Evolutionary conservation across 2,329 filamentous ascomycete species (phyloP).

Genomic region (Phialophora macrospora): DNA sequence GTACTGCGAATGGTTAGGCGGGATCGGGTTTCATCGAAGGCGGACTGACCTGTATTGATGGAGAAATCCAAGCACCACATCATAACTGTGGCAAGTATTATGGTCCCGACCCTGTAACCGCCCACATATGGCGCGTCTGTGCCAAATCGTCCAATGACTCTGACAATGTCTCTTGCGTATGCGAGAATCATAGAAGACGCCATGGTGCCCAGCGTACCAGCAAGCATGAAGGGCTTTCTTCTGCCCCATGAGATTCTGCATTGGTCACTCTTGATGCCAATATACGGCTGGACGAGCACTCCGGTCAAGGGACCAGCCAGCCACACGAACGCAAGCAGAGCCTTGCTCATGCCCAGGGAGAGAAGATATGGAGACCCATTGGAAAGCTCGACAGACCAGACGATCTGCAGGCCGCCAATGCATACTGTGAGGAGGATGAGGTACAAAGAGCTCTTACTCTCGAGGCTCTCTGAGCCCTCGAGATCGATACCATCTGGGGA

Average conservation of each 20-base stretch:
- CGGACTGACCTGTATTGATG: constrained; percentile 80
- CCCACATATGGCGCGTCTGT: constrained; percentile 69
- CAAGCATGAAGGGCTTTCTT: constrained; percentile 80
- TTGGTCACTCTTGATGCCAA: constrained; percentile 80
- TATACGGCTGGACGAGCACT: constrained; percentile 78
- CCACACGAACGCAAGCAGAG: constrained; percentile 82
- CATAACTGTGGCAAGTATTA: constrained; percentile 79
- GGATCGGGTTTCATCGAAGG: constrained; percentile 25
- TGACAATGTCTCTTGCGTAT: constrained; percentile 75
- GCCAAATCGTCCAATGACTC: constrained; percentile 70
- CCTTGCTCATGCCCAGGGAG: constrained; percentile 81
- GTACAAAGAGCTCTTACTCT: constrained; percentile 79
- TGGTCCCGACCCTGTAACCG: constrained; percentile 68
- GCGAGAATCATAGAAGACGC: constrained; percentile 70
- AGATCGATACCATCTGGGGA: constrained; percentile 25
- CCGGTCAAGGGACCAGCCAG: constrained; percentile 80
- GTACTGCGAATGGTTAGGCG: constrained; percentile 59
- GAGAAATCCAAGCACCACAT: constrained; percentile 92
- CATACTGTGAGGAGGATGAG: constrained; percentile 83
- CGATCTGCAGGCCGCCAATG: constrained; percentile 87
- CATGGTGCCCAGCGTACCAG: constrained; percentile 70
- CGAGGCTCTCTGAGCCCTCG: constrained; percentile 34
- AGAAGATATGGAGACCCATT: constrained; percentile 86
- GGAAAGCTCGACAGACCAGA: constrained; percentile 93
- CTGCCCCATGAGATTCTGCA: constrained; percentile 76